Percentiles rank a stretch among this genome's conserved stretches.
These are phyloP conservation scores for Chytriomyces hyalinus DNA, from an alignment of 192 early-diverging fungal species.

Conservation along the genomic window DNA sequence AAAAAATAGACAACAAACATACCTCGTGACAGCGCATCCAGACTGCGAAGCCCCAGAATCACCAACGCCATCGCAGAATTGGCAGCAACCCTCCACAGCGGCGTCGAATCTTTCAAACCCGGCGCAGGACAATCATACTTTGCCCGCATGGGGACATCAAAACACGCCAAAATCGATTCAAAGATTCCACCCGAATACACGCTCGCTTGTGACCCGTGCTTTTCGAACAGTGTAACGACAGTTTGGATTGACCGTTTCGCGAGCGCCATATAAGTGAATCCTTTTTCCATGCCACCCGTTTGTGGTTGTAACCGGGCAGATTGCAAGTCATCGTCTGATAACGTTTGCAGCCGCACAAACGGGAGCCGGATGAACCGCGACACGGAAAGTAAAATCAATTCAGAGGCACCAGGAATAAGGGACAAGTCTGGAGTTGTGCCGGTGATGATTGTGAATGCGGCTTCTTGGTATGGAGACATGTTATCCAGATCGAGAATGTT, in stretches of 20 bases:
- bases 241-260: slow-evolving; percentile 65
- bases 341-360: slow-evolving; percentile 42
- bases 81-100: slow-evolving; percentile 76
- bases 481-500: slow-evolving; percentile 59
- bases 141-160: slow-evolving; percentile 74
- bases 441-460: slow-evolving; percentile 65
- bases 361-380: slow-evolving; percentile 48
- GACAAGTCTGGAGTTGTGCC: slow-evolving; percentile 40
- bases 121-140: slow-evolving; percentile 79
- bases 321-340: slow-evolving; percentile 1
- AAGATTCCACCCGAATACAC: slow-evolving; percentile 55
- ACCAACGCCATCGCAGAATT: slow-evolving; percentile 64
- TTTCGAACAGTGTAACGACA: slow-evolving; percentile 62
- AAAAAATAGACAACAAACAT: slow-evolving; percentile 10
- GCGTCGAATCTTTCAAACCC: slow-evolving; percentile 67
- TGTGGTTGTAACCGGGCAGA: slow-evolving; percentile 18
- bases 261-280: slow-evolving; percentile 77
- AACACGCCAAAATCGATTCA: slow-evolving; percentile 48
- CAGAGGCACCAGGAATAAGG: slow-evolving; percentile 33
- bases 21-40: slow-evolving; percentile 18
- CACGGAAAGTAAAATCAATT: slow-evolving; percentile 33
- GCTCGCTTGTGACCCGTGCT: slow-evolving; percentile 49
- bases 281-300: slow-evolving; percentile 31
- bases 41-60: slow-evolving; percentile 50
- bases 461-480: slow-evolving; percentile 70